phyloP scores from a whole-genome alignment of 495 filamentous ascomycete species.

The Collariella sp. region DNA sequence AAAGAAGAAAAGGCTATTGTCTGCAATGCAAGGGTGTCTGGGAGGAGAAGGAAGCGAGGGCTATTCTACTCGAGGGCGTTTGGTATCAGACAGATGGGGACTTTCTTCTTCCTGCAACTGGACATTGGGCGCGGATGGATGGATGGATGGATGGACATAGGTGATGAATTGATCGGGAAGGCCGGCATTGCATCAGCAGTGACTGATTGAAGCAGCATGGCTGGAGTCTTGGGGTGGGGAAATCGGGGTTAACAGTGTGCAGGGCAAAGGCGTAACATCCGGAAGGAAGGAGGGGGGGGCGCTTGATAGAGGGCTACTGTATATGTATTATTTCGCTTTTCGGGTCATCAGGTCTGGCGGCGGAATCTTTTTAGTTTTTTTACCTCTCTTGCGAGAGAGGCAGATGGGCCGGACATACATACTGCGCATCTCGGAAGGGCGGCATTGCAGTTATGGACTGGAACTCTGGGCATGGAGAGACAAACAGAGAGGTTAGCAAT shows the following conservation, averaged over 20 bases:
- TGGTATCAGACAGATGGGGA: no score
- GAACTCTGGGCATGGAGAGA: not conserved
- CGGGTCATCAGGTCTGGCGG: conserved; percentile 1
- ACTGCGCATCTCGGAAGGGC: no score
- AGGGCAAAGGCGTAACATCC: not conserved
- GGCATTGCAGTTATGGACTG: not conserved
- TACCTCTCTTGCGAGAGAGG: not conserved
- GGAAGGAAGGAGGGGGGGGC: not conserved
- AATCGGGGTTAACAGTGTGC: not conserved
- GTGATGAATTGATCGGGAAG: not conserved
- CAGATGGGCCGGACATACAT: no score
- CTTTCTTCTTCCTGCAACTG: no score
- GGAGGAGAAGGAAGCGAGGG: not conserved
- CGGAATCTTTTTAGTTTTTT: conserved; percentile 2
- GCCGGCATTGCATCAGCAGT: no score
- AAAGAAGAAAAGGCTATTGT: not conserved
- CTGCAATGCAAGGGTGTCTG: not conserved
- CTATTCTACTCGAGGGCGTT: no score
- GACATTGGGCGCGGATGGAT: no score
- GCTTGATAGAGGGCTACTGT: conserved; percentile 15
- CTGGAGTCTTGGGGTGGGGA: conserved; percentile 2
- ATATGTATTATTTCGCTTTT: conserved; percentile 14
- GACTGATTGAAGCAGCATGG: not conserved
- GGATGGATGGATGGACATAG: not conserved
- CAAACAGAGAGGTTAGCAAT: not conserved